Evolutionary conservation across 2,329 filamentous ascomycete genomes (phyloP).

Genomic region (Fusarium temperatum): DNA sequence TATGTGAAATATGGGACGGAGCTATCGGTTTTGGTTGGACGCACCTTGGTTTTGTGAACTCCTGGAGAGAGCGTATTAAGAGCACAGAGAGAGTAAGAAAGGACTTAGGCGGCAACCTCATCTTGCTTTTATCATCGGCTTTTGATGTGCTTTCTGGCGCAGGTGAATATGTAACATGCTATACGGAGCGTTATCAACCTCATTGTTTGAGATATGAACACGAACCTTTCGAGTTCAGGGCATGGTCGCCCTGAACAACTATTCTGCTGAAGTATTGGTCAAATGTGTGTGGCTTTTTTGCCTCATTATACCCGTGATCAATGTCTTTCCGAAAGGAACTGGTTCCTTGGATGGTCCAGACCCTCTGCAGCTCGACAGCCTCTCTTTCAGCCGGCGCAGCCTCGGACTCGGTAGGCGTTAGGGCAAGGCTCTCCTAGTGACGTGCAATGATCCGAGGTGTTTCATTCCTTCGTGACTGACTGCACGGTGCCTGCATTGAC

Average conservation of each 20-base stretch:
- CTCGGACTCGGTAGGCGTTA: slow-evolving; percentile 1
- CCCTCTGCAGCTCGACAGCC: background rate
- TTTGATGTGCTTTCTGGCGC: slow-evolving; percentile 28
- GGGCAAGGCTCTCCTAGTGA: background rate
- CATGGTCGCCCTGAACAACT: slow-evolving; percentile 11
- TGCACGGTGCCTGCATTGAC: background rate
- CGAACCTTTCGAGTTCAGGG: slow-evolving; percentile 26
- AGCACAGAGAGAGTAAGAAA: slow-evolving; percentile 15
- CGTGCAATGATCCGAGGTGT: background rate
- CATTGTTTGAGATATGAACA: slow-evolving; percentile 34
- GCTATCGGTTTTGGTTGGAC: slow-evolving; percentile 27
- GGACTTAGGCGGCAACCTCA: slow-evolving; percentile 7
- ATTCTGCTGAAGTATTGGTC: background rate
- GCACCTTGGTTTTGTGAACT: slow-evolving; percentile 31
- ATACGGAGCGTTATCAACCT: slow-evolving; percentile 22
- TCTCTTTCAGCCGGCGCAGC: slow-evolving; percentile 3
- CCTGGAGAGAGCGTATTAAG: slow-evolving; percentile 15
- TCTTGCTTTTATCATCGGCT: slow-evolving; percentile 19
- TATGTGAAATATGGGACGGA: slow-evolving; percentile 25
- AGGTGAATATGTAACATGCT: slow-evolving; percentile 26
- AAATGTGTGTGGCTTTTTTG: background rate
- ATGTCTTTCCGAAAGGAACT: background rate
- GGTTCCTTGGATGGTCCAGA: background rate
- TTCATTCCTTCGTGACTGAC: background rate
- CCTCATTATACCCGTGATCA: background rate